These are phyloP conservation scores for Silene coronaria DNA, from an alignment of 179 eudicot genomes.

Conservation along the genomic window DNA sequence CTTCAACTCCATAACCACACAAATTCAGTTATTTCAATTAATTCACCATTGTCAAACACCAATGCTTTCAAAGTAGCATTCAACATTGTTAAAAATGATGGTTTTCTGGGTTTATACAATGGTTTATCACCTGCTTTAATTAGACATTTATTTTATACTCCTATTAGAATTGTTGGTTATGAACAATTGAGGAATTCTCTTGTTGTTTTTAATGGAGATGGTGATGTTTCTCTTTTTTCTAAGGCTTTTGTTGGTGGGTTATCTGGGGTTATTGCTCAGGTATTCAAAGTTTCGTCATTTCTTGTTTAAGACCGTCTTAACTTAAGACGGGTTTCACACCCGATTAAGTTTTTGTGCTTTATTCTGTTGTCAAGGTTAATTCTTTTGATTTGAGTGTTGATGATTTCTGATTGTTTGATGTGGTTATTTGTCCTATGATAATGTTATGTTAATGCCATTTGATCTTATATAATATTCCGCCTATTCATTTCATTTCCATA, in stretches of 20 bases:
- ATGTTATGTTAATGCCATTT: background rate
- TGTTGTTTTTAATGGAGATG: conserved; percentile 25
- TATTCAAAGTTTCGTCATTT: conserved; percentile 10
- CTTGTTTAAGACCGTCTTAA: too few species aligned
- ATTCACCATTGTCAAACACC: conserved; percentile 24
- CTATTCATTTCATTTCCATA: too few species aligned
- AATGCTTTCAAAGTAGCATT: conserved; percentile 40
- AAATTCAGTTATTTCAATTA: background rate
- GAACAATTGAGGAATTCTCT: conserved; percentile 46
- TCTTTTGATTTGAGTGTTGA: background rate
- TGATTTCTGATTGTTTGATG: background rate
- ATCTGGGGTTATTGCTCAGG: conserved; percentile 83
- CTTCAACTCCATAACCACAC: conserved; percentile 54
- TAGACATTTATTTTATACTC: conserved; percentile 68
- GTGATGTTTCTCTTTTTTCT: conserved; percentile 33
- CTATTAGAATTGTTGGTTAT: conserved; percentile 65
- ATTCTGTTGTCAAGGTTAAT: background rate
- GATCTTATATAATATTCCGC: too few species aligned
- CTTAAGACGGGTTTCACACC: too few species aligned
- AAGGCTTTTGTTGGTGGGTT: conserved; percentile 69
- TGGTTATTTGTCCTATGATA: background rate
- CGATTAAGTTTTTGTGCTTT: background rate
- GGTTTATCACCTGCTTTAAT: conserved; percentile 69
- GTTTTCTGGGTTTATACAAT: conserved; percentile 55
- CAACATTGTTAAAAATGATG: conserved; percentile 41